These are phyloP conservation scores for Scenedesmus sp. DNA, from an alignment of 163 green algal genomes.

Conservation along the genomic window DNA sequence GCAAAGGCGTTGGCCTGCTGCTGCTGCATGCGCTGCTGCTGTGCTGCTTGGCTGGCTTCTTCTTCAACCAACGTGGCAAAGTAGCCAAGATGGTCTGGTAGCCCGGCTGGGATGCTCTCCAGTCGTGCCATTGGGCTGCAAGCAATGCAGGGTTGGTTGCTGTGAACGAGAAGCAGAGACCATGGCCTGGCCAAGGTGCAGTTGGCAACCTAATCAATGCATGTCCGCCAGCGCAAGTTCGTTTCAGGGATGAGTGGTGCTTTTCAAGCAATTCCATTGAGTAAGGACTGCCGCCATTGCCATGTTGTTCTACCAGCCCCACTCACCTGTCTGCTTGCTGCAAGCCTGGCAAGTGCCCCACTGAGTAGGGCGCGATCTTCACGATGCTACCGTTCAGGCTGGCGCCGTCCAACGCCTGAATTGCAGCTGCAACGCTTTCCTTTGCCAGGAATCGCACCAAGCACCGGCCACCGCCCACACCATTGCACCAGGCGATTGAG, in stretches of 20 bases:
- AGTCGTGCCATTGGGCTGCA: neutral
- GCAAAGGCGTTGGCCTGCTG: neutral
- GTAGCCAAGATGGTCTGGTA: constrained; percentile 35
- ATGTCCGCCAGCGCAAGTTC: neutral
- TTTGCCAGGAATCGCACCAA: constrained; percentile 32
- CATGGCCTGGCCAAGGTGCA: neutral
- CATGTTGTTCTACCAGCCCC: neutral
- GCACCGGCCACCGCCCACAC: neutral
- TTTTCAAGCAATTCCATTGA: neutral
- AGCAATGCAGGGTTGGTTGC: neutral
- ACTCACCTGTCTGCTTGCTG: constrained; percentile 28
- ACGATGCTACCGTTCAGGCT: neutral
- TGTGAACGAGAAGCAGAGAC: neutral
- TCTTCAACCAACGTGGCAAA: constrained; percentile 21
- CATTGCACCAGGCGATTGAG: constrained; percentile 37
- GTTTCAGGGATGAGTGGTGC: neutral
- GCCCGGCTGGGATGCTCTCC: constrained; percentile 36
- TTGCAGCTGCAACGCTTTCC: neutral
- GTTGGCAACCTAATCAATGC: neutral
- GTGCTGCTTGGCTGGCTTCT: constrained; percentile 2
- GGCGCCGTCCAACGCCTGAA: neutral
- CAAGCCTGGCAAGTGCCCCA: neutral
- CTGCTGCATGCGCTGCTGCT: constrained; percentile 29
- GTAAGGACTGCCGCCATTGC: neutral
- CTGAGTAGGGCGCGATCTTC: constrained; percentile 17